Percentiles rank a stretch among this genome's conserved stretches.
Conservation (phyloP, 345 rosid species). For the Erucastrum elatum region DNA sequence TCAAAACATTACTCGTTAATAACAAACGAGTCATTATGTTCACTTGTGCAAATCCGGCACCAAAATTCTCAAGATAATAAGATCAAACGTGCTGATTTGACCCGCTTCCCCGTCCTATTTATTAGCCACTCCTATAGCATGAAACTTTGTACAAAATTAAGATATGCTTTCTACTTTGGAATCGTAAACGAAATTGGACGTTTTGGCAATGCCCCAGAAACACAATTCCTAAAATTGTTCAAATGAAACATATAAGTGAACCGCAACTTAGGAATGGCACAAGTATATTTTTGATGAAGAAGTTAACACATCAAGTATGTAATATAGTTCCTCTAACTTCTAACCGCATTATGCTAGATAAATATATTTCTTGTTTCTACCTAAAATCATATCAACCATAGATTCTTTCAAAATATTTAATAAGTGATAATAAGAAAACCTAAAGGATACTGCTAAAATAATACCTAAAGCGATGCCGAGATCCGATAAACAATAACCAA, state of each 20-base stretch:
- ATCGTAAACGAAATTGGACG: not conserved
- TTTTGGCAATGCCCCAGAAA: not conserved
- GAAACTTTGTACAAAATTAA: not conserved
- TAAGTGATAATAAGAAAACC: constrained; percentile 15
- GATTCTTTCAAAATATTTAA: not conserved
- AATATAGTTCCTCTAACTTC: not conserved
- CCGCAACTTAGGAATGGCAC: not conserved
- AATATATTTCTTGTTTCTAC: not conserved
- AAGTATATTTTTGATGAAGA: not conserved
- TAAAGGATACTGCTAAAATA: constrained; percentile 1
- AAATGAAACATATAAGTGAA: not conserved
- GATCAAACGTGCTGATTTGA: not conserved
- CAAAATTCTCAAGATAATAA: too few species aligned
- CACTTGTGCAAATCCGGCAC: too few species aligned
- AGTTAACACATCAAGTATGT: not conserved
- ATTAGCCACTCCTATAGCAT: not conserved
- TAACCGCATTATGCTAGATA: not conserved
- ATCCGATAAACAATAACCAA: not conserved
- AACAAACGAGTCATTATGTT: too few species aligned
- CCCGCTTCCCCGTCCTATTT: not conserved
- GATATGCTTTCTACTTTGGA: not conserved
- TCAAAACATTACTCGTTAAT: too few species aligned
- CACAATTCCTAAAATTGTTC: not conserved
- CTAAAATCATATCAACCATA: not conserved
- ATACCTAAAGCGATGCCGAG: not conserved